Base-by-base conservation (phyloP, 2,329 filamentous ascomycete species). In the Pseudopithomyces maydicus region DNA sequence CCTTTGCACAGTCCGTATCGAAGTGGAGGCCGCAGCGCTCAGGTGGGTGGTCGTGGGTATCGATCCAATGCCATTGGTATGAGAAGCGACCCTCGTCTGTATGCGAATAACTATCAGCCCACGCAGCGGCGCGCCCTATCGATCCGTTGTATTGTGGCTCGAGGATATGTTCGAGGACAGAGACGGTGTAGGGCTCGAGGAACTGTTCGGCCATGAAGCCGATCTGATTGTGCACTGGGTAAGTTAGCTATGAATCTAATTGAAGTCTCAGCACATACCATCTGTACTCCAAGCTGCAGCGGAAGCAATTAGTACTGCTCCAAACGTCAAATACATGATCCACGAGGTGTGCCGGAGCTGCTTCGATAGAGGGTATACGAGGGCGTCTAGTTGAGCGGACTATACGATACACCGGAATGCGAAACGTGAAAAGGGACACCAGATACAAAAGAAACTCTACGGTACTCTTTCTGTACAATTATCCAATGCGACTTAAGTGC, bases 11-110 rank as follows among this genome's bases (percentile, higher is more conserved):
- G 51, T 79, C 77, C 20, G 66, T 65, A 6, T 63, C 63, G 54
- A 77, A 78, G 56, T 77, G 63, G 1, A 78, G 59, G 32, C 68
- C 66, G 54, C 77, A 79, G 17, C 54, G 56, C 4, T 66, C 52
- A 1, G 75, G 75, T 1, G 73, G 67, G 42, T 67, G 55, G 54
- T 77, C 75, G 19, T 73, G 66, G 0, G 74, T 66, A 47, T 76
- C 74, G 50, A 78, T 77, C 73, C 74, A 78, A 52, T 77, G 75
- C 76, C 76, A 78, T 49, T 76, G 75, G 54, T 78, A 77, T 11
- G 72, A 76, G 55, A 74, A 77, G n/a, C 69, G 69, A n/a, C 75
- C 75, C 60, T 76, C 69, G 17, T 63, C 56, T 2, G 73, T 77
- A 43, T 77, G 75, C 2, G 75, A 74, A 44, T 74, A 77, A 19